These are phyloP conservation scores for Syncephalastrum monosporum DNA, from an alignment of 371 early-diverging fungal genomes.

Conservation along the genomic window DNA sequence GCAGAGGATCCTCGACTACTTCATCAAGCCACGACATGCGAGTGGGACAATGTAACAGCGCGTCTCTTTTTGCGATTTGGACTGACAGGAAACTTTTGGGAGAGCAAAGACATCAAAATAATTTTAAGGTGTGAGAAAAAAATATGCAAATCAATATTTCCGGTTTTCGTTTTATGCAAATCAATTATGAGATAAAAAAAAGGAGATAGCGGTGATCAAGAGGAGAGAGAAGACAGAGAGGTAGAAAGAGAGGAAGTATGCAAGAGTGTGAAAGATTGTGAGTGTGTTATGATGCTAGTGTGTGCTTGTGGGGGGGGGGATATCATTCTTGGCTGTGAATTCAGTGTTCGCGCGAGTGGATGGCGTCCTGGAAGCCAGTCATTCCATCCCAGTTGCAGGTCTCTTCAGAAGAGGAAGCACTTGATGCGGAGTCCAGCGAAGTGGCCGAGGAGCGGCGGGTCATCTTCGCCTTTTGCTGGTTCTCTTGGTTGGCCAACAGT, in stretches of 20 bases:
- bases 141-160: no score
- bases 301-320: no score
- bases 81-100: no score
- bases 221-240: slow-evolving; percentile 4
- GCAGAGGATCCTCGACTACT: slow-evolving; percentile 64
- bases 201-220: slow-evolving; percentile 9
- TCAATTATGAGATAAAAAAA: not conserved
- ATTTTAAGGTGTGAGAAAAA: no score
- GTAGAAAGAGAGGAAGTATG: slow-evolving; percentile 6
- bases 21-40: not conserved
- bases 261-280: slow-evolving; percentile 10
- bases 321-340: not conserved
- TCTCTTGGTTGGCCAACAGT: slow-evolving; percentile 12
- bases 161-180: not conserved
- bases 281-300: slow-evolving; percentile 1
- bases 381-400: slow-evolving; percentile 49
- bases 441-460: no score
- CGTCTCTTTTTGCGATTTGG: no score
- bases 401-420: slow-evolving; percentile 16
- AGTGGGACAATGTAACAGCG: no score
- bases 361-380: slow-evolving; percentile 43
- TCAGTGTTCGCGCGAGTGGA: slow-evolving; percentile 17
- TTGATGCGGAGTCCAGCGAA: slow-evolving; percentile 8
- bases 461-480: no score
- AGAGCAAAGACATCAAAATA: no score